Evolutionary conservation across 148 eudicot species (phyloP).

Genomic region (Camellia japonica): DNA sequence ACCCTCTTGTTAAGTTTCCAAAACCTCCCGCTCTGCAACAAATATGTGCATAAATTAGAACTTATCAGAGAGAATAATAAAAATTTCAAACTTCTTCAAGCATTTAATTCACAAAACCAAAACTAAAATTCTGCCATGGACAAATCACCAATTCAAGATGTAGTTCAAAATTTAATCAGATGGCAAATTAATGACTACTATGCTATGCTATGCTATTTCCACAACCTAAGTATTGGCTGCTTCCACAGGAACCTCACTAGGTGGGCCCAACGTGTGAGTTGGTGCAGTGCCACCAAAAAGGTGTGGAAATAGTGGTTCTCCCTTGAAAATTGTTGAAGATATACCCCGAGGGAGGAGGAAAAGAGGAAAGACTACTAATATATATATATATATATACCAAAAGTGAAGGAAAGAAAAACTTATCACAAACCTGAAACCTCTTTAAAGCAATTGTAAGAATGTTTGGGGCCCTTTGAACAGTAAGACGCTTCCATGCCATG

Average conservation of each 20-base stretch:
- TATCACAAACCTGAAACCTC: conserved; percentile 75
- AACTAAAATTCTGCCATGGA: not conserved
- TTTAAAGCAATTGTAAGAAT: conserved; percentile 89
- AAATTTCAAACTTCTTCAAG: not conserved
- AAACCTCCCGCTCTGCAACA: conserved; percentile 82
- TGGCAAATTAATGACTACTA: not conserved
- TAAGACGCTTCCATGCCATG: conserved; percentile 80
- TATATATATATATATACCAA: not conserved
- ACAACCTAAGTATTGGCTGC: not conserved
- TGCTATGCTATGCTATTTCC: not conserved
- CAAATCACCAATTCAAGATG: not conserved
- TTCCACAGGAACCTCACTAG: not conserved
- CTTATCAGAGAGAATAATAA: not conserved
- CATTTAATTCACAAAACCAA: not conserved
- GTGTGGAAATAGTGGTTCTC: not conserved
- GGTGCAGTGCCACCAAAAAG: not conserved
- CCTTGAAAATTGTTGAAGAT: not conserved
- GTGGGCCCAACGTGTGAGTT: not conserved
- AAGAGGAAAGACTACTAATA: not conserved
- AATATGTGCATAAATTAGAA: conserved; percentile 5
- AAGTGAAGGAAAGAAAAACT: no score
- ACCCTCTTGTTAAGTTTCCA: conserved; percentile 93
- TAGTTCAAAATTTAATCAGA: not conserved
- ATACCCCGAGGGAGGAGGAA: not conserved
- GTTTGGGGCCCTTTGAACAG: conserved; percentile 70